phyloP scores from a whole-genome alignment of 306 rosid genomes.

The Corylus avellana region DNA sequence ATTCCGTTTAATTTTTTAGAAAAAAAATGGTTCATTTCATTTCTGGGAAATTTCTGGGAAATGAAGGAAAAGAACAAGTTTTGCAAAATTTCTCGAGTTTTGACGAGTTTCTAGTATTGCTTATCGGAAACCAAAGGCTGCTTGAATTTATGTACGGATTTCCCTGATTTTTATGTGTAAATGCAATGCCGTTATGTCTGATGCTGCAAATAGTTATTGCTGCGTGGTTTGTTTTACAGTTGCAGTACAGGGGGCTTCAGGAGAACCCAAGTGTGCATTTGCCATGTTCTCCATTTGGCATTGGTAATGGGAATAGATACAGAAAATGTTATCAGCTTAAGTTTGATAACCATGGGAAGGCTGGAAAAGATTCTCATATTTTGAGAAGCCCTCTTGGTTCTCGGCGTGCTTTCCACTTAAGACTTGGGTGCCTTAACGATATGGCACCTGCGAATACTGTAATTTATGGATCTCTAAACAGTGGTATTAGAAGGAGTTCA shows the following conservation, averaged over 20 bases:
- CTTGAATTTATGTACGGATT: neutral
- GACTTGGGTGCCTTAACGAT: conserved; percentile 21
- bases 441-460: conserved; percentile 30
- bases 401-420: conserved; percentile 13
- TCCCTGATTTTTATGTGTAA: neutral
- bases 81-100: neutral
- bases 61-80: neutral
- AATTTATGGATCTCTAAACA: conserved; percentile 24
- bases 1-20: neutral
- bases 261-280: conserved; percentile 27
- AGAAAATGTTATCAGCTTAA: conserved; percentile 36
- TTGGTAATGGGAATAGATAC: conserved; percentile 25
- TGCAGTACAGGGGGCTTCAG: conserved; percentile 58
- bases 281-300: conserved; percentile 29
- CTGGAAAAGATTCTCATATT: conserved; percentile 22
- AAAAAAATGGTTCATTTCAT: neutral
- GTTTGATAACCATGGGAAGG: conserved; percentile 28
- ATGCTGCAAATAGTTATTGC: neutral
- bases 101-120: neutral
- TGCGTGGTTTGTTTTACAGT: conserved; percentile 32
- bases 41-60: neutral
- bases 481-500: conserved; percentile 24
- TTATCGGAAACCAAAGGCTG: neutral
- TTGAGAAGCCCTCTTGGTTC: conserved; percentile 27
- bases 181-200: neutral